Evolutionary conservation across 2,329 filamentous ascomycete genomes (phyloP), one percentile per base, ranked within the genome.

Genomic region (Aspergillus alliaceus): DNA sequence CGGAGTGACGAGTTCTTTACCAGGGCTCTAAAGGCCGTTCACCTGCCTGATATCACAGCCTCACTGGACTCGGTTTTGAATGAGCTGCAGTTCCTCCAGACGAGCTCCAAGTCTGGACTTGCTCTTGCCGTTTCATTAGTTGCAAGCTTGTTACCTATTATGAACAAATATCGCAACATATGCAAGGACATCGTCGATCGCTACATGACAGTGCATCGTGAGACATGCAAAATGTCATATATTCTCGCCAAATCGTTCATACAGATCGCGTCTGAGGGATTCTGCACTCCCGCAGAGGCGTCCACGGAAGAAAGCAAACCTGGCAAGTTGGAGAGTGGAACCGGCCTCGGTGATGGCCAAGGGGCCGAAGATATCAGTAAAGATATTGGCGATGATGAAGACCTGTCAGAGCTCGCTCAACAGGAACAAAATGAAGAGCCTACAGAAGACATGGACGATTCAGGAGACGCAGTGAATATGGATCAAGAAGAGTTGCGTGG

Each of bases 301-400:
- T 85, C 90, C 39, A 85, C 88, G 49, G 85, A 88, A 56, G 82
- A 86, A 51, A 86, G 85, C 20, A 84, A 90, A 58, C 83, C 85
- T 24, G 90, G 93, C 12, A 90, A 96, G 66, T 80, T 97, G 29
- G 93, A 99, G 74, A 87, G 86, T 35, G 96, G 96, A 15, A 98
- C 93, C 11, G 96, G 95, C 32, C 86, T 99, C 24, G 96, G 95
- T 20, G 95, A 97, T 46, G 96, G 95, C 11, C 90, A 97, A 73
- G 96, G 93, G 18, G 93, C 90, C 4, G 93, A 99, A 71, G 93
- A 99, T 73, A 98, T 99, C 63, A 98, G 93, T 75, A 98, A 99
- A 72, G 95, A 99, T 68, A 89, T 99, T 47, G 86, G 90, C 61
- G 89, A 93, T 15, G 93, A 99, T 59, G 95, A 99, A 72, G 93